phyloP scores from a whole-genome alignment of 805 yeast species.

The Hanseniaspora nectarophila region DNA sequence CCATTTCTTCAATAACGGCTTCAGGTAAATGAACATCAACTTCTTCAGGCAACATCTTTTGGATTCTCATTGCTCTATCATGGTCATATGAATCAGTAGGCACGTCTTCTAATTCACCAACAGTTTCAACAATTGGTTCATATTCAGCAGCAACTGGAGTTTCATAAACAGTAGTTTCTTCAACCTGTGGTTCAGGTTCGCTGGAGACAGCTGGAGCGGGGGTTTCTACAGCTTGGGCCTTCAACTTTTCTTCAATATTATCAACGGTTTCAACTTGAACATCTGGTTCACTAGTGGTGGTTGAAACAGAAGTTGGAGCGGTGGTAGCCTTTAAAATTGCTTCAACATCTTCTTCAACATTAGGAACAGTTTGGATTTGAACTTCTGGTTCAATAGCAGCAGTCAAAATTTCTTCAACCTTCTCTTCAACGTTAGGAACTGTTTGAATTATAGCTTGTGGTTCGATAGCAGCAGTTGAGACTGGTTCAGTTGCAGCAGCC shows the following conservation, averaged over 20 bases:
- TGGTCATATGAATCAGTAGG: not conserved
- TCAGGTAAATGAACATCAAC: not conserved
- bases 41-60: not conserved
- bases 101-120: no score
- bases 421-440: not conserved
- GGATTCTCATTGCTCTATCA: not conserved
- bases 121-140: no score
- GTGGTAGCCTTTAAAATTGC: not conserved
- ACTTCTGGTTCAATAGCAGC: not conserved
- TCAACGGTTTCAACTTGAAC: not conserved
- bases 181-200: constrained; percentile 14
- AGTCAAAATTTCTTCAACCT: not conserved
- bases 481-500: not conserved
- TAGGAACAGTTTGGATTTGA: constrained; percentile 16
- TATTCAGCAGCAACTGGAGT: no score
- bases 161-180: not conserved
- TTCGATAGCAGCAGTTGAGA: no score
- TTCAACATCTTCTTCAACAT: constrained; percentile 7
- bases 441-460: not conserved
- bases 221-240: no score
- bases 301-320: not conserved
- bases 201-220: no score
- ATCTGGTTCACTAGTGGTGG: not conserved
- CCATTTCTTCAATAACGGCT: not conserved
- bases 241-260: not conserved